These are phyloP conservation scores for Neohortaea acidophila DNA, from an alignment of 495 filamentous ascomycete genomes.

Conservation along the genomic window DNA sequence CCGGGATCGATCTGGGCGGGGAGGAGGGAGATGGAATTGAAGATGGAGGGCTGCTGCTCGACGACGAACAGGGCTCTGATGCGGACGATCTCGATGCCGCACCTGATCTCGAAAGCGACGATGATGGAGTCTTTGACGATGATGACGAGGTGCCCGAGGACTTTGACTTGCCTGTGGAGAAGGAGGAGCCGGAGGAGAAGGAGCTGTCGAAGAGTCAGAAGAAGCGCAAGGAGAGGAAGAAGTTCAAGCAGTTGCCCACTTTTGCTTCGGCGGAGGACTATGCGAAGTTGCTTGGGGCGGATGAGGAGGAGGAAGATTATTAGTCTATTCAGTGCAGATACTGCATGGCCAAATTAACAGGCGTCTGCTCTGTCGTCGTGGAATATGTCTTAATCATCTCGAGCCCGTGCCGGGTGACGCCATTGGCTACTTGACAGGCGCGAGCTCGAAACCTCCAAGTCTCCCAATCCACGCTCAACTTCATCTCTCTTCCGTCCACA, in stretches of 20 bases:
- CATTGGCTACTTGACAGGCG: too few species aligned
- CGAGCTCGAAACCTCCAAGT: too few species aligned
- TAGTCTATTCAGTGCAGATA: not conserved
- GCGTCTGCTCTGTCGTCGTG: too few species aligned
- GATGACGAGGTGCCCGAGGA: constrained; percentile 20
- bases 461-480: too few species aligned
- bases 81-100: constrained; percentile 12
- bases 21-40: constrained; percentile 15
- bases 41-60: not conserved
- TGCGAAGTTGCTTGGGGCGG: constrained; percentile 64
- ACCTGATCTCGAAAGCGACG: constrained; percentile 27
- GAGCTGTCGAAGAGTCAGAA: constrained; percentile 25
- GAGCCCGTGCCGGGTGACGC: too few species aligned
- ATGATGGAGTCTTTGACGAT: constrained; percentile 27
- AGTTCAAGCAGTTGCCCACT: constrained; percentile 73
- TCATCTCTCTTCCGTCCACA: too few species aligned
- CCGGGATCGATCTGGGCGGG: constrained; percentile 12
- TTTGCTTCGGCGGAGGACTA: constrained; percentile 93
- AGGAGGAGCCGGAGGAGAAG: constrained; percentile 22
- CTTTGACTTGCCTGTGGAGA: constrained; percentile 20
- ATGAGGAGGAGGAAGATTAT: constrained; percentile 36
- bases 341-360: too few species aligned
- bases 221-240: constrained; percentile 47
- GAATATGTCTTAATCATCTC: too few species aligned
- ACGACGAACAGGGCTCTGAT: not conserved